Evolutionary conservation across 176 grass and related monocot species (phyloP), one percentile per base, ranked within the genome.

Genomic region (Thalia dealbata): DNA sequence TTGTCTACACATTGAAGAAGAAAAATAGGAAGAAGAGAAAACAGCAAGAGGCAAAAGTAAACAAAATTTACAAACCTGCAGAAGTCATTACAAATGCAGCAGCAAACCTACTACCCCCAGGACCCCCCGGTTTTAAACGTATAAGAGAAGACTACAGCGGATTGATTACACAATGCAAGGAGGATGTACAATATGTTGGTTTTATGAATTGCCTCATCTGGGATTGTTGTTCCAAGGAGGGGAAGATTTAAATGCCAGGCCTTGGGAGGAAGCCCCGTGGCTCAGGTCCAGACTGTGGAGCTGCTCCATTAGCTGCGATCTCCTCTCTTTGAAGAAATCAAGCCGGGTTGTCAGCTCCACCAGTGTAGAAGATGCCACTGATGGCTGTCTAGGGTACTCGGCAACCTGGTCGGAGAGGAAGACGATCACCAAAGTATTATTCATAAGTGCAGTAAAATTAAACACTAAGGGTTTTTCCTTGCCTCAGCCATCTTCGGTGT

Each of bases 281-380:
- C 90, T 87, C 72, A 99, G 84, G 91, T 95, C 90, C 21, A 99
- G 90, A 75, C 90, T 87, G 62, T 99, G 95, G 30, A 99, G 83
- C 30, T 99, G 95, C 71, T 99, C 95, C 90, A 99, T 99, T 74
- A 99, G 67, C 59, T 99, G 95, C 11, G 95, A 89, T 77, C 95
- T 77, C 38, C 90, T 81, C 74, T 95, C 95, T 77, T 91, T 99
- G 81, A 99, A 99, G 86, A 99, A 99, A 87, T 99, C 95, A 50
- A 99, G 83, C 15, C 95, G 84, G 35, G 85, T 91, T 3, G 90
- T 89, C 13, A 99, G 73, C 62, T 99, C 95, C 52, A 95, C 90
- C 65, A 99, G 73, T n/a, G 90, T 95, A 58, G 95, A 95, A 14
- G 95, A 99, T 44, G 95, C 79, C 83, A 91, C 82, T 3, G 88